Percentiles rank a stretch among this genome's conserved stretches.
Conservation (phyloP, 306 rosid genomes). For the Trifolium fragiferum region DNA sequence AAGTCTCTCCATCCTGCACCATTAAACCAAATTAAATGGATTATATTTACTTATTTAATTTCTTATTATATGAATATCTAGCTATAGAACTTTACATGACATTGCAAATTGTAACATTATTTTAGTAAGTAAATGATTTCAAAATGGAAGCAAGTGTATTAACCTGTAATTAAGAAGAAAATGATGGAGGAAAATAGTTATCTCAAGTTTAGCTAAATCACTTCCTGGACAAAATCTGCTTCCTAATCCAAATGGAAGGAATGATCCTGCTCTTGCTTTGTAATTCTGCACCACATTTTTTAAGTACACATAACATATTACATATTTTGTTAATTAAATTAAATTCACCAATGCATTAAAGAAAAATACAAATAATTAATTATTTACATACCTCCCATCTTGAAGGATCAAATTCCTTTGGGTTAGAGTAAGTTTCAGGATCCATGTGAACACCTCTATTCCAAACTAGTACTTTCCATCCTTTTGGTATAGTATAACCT, state of each 20-base stretch:
- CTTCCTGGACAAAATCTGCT: constrained; percentile 66
- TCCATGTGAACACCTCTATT: constrained; percentile 73
- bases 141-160: neutral
- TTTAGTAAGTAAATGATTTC: constrained; percentile 1
- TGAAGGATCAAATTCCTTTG: constrained; percentile 60
- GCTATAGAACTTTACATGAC: no score
- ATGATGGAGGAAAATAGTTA: constrained; percentile 67
- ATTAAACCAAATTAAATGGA: neutral
- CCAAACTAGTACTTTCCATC: constrained; percentile 81
- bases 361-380: neutral
- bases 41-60: constrained; percentile 8
- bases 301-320: constrained; percentile 1
- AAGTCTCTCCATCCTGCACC: constrained; percentile 60
- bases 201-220: constrained; percentile 64
- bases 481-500: constrained; percentile 73
- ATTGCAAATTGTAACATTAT: neutral
- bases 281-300: constrained; percentile 49
- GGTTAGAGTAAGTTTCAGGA: constrained; percentile 58
- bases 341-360: neutral
- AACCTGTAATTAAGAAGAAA: constrained; percentile 65
- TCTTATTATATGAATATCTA: neutral
- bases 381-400: constrained; percentile 66
- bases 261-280: constrained; percentile 58
- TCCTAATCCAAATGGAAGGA: constrained; percentile 71
- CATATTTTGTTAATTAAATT: constrained; percentile 21